Conservation (phyloP, 2,329 filamentous ascomycete genomes). For the Calonectria pteridis region DNA sequence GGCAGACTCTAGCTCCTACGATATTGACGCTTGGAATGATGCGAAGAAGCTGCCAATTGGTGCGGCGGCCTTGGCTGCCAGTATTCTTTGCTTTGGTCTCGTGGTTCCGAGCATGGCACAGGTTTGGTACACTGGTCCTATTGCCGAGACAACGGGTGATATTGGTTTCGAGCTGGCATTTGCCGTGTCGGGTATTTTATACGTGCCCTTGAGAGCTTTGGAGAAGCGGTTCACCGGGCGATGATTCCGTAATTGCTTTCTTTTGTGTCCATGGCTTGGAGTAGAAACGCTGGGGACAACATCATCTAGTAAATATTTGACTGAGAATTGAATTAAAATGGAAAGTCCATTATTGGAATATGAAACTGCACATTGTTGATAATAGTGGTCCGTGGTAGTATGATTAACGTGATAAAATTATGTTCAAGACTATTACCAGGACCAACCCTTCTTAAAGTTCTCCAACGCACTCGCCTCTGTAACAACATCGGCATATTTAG, state of each 20-base stretch:
- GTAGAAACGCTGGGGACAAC: not conserved
- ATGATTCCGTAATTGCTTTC: not conserved
- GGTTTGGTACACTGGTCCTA: slow-evolving; percentile 67
- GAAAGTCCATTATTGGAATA: not conserved
- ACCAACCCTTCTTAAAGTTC: slow-evolving; percentile 53
- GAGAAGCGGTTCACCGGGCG: slow-evolving; percentile 46
- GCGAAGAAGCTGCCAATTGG: slow-evolving; percentile 54
- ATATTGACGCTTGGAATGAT: slow-evolving; percentile 57
- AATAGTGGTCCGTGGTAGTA: not conserved
- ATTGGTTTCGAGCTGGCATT: slow-evolving; percentile 72
- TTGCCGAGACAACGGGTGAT: slow-evolving; percentile 66
- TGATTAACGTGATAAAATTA: not conserved
- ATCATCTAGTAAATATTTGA: not conserved
- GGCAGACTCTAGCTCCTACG: slow-evolving; percentile 53
- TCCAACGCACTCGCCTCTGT: slow-evolving; percentile 55
- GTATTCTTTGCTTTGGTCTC: slow-evolving; percentile 55
- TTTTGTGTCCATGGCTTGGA: not conserved
- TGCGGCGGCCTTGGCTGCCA: slow-evolving; percentile 55
- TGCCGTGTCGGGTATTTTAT: slow-evolving; percentile 55
- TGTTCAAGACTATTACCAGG: slow-evolving; percentile 6
- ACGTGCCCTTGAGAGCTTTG: slow-evolving; percentile 54
- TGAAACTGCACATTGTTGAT: not conserved
- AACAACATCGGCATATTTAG: slow-evolving; percentile 61
- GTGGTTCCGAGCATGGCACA: slow-evolving; percentile 67
- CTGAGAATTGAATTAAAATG: not conserved